Conservation (phyloP, 2,329 filamentous ascomycete genomes). For the Sclerotinia nivalis region DNA sequence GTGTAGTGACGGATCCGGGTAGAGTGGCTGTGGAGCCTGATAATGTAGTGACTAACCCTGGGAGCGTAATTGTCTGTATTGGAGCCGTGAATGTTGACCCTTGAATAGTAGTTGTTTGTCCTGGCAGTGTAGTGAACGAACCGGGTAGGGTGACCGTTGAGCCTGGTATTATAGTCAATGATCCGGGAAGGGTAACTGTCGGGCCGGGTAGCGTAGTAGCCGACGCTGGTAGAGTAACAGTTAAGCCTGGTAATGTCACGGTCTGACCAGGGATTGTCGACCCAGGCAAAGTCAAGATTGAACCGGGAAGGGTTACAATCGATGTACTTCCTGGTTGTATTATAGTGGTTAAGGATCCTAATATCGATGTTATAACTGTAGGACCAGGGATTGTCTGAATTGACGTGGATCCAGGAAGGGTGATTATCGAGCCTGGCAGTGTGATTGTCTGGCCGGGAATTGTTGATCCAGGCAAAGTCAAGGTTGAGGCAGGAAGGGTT, state of each 20-base stretch:
- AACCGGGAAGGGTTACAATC: neutral
- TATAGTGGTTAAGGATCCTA: constrained; percentile 25
- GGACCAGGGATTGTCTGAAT: constrained; percentile 18
- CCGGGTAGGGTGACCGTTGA: constrained; percentile 25
- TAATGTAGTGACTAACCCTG: constrained; percentile 27
- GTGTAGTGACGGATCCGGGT: neutral
- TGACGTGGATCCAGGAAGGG: neutral
- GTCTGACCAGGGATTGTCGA: neutral
- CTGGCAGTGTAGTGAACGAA: constrained; percentile 20
- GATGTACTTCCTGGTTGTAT: constrained; percentile 21
- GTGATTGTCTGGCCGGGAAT: constrained; percentile 4
- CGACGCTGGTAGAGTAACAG: neutral
- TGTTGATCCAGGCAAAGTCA: constrained; percentile 11
- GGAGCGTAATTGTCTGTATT: constrained; percentile 4
- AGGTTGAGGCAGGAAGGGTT: neutral
- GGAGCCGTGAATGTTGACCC: neutral
- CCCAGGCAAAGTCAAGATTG: constrained; percentile 7
- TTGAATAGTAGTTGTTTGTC: neutral
- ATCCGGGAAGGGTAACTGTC: constrained; percentile 26
- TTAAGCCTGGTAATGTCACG: neutral
- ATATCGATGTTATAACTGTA: constrained; percentile 26
- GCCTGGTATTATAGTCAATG: constrained; percentile 23
- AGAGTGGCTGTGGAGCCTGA: neutral
- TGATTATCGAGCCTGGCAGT: neutral
- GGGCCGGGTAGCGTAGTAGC: constrained; percentile 9